Evolutionary conservation across 1,284 basidiomycete genomes (phyloP).

Genomic region (Earliella scabrosa): DNA sequence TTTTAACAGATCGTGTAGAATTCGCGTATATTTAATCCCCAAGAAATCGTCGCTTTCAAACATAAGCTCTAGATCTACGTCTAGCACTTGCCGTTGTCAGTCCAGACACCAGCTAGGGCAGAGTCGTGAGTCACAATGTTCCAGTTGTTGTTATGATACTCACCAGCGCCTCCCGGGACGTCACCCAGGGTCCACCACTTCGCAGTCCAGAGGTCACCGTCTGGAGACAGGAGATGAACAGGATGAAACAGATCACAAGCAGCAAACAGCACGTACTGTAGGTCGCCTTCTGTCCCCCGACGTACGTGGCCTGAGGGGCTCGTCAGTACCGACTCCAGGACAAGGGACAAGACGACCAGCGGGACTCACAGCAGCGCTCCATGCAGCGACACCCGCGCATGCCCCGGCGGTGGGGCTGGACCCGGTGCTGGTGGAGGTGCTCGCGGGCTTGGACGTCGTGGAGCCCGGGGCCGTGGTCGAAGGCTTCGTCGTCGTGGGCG

Average conservation of each 20-base stretch:
- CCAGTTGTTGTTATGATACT: background rate
- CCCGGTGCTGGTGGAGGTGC: conserved; percentile 40
- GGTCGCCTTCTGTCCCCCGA: conserved; percentile 51
- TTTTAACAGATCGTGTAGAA: too few species aligned
- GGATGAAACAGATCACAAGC: conserved; percentile 16
- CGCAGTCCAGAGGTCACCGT: conserved; percentile 63
- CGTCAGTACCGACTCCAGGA: background rate
- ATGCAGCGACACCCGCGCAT: conserved; percentile 39
- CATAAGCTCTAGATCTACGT: too few species aligned
- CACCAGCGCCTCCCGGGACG: conserved; percentile 54
- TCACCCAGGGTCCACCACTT: conserved; percentile 68
- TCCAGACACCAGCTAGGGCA: conserved; percentile 54
- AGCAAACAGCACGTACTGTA: conserved; percentile 45
- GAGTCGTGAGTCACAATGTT: conserved; percentile 15
- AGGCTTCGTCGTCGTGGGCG: conserved; percentile 18
- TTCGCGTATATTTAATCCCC: too few species aligned
- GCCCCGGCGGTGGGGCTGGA: conserved; percentile 55
- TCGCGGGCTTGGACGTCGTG: conserved; percentile 17
- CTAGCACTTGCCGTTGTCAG: conserved; percentile 57
- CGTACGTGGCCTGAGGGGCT: conserved; percentile 42
- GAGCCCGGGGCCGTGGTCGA: conserved; percentile 21
- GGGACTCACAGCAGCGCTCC: conserved; percentile 44
- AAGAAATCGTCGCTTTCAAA: too few species aligned
- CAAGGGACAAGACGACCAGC: background rate
- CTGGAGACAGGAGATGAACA: too few species aligned